Base-by-base conservation (phyloP, 1,284 basidiomycete species). In the Fomitopsis palustris region DNA sequence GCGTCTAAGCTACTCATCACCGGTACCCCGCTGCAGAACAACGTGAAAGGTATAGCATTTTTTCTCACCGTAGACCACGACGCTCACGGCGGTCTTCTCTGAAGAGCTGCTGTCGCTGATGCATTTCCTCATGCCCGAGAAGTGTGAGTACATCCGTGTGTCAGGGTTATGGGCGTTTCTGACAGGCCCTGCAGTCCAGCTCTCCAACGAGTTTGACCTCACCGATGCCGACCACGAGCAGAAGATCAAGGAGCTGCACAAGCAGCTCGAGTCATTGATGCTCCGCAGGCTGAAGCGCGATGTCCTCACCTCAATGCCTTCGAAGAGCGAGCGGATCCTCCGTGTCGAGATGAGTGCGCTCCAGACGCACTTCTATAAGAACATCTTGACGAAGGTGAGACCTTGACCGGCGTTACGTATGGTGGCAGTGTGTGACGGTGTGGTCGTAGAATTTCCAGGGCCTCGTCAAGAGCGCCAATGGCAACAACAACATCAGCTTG, bases 361-460 rank as follows among this genome's bases (percentile, higher is more conserved):
- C 73, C 97, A 99, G 76, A 98, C 95, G 21, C 93, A 96, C 72
- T 98, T 96, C 75, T 99, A 99, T 81, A 98, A 98, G 82, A 98
- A 98, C 72, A 99, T 99, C 69, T 80, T 99, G 65, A 97, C 96
- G 29, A 96, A 93, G 85, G 92, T 90, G 61, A 29, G 76, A 66
- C 27, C 57, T 27, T 45, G 56, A 17, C 29, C 53, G 21, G 59
- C 49, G 49, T 47, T 45, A 43, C 55, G 38, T 56, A 39, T 23
- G 21, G 39, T 57, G 53, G 47, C 23, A 55, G 35, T 58, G 41
- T 41, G 60, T 61, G 55, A 52, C 35, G 39, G 57, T 55, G n/a
- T 56, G 42, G 52, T 51, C 35, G 45, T 70, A 95, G 89, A 99
- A 99, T 75, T 99, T 96, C 74, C 84, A 90, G 69, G 95, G 92